phyloP scores from a whole-genome alignment of 1,284 basidiomycete species.

The Fomitopsis betulina region DNA sequence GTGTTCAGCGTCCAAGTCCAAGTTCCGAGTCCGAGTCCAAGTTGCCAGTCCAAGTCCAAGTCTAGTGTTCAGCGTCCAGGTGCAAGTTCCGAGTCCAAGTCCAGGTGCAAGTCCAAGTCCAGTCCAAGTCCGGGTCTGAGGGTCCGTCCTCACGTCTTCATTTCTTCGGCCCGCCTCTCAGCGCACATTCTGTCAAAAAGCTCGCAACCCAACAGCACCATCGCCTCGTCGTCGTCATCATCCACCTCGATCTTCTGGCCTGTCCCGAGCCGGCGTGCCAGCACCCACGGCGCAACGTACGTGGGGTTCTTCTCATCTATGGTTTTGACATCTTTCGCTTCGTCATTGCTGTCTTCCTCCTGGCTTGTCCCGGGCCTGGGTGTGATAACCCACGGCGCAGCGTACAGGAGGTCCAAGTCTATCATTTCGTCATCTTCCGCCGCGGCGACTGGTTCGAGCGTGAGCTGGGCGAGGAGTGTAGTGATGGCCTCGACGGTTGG shows the following conservation, averaged over 20 bases:
- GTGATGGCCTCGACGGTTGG: not conserved
- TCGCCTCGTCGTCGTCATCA: too few relatives aligned
- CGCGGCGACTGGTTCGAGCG: not conserved
- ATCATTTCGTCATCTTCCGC: not conserved
- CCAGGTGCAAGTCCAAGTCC: not conserved
- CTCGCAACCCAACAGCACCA: not conserved
- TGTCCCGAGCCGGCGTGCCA: too few relatives aligned
- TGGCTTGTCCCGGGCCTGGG: not conserved
- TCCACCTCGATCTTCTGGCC: too few relatives aligned
- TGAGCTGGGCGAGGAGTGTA: not conserved
- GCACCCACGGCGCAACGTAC: too few relatives aligned
- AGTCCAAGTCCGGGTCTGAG: not conserved
- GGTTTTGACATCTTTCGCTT: too few relatives aligned
- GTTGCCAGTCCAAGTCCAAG: not conserved
- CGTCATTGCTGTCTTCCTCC: not conserved
- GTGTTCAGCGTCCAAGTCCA: not conserved
- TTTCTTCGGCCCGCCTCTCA: too few relatives aligned
- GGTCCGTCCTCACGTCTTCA: not conserved
- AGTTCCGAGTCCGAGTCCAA: not conserved
- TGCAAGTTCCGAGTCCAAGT: not conserved
- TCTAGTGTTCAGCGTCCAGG: not conserved
- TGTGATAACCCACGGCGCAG: not conserved
- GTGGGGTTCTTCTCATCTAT: too few relatives aligned
- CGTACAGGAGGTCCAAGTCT: not conserved
- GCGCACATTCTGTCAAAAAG: not conserved